Evolutionary conservation across 805 yeast genomes (phyloP).

Genomic region (Teunomyces funiuensis): DNA sequence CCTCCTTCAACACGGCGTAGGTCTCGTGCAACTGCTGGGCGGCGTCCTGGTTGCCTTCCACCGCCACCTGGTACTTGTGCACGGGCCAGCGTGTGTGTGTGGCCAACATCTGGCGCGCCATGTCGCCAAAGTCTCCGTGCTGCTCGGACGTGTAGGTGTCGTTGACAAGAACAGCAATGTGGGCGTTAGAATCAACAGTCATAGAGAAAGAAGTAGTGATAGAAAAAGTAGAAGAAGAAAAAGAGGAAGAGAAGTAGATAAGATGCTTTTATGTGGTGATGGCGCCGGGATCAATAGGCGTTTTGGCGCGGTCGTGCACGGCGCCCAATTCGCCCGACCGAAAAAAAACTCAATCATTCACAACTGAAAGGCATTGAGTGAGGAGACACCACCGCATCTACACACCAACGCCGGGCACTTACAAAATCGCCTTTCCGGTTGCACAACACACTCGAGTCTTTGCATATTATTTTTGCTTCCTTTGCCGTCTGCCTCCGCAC

Average conservation of each 20-base stretch:
- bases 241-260: too few species aligned
- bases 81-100: neutral
- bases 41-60: conserved; percentile 11
- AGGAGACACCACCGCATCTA: conserved; percentile 4
- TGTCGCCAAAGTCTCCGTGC: conserved; percentile 58
- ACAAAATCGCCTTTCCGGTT: neutral
- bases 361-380: conserved; percentile 3
- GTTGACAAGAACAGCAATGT: conserved; percentile 41
- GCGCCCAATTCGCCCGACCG: neutral
- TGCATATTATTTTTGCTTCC: neutral
- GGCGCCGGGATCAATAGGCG: conserved; percentile 5
- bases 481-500: neutral
- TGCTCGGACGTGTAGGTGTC: conserved; percentile 35
- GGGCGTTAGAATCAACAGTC: conserved; percentile 12
- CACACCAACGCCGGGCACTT: conserved; percentile 2
- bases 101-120: conserved; percentile 12
- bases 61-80: neutral
- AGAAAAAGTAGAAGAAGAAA: too few species aligned
- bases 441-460: neutral
- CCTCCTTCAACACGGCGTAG: conserved; percentile 19
- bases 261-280: too few species aligned
- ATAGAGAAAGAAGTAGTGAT: too few species aligned
- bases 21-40: conserved; percentile 12
- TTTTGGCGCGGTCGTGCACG: conserved; percentile 1
- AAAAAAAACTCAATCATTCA: conserved; percentile 2